A percentile compares a stretch with the other conserved stretches of the same genome.
Conservation (phyloP, 495 filamentous ascomycete genomes). For the Xylaria curta region DNA sequence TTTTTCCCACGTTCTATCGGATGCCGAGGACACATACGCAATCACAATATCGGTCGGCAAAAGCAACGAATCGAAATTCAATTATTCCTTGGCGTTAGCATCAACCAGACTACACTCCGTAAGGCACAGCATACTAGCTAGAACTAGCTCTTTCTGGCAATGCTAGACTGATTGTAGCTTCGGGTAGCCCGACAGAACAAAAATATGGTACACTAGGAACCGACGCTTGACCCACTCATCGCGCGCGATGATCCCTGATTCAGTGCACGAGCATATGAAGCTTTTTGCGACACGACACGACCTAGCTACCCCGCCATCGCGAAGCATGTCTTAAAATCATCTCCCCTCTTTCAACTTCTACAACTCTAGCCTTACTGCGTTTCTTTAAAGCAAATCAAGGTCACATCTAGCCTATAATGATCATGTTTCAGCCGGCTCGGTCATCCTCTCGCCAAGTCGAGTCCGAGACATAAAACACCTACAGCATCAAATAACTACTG, state of each 20-base stretch:
- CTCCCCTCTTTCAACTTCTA: not conserved
- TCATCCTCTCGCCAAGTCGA: not conserved
- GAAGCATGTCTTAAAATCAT: not conserved
- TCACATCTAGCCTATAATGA: not conserved
- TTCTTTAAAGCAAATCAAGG: not conserved
- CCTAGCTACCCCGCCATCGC: too few relatives aligned
- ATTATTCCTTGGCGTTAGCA: not conserved
- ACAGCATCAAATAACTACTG: not conserved
- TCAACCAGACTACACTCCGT: not conserved
- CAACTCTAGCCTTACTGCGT: not conserved
- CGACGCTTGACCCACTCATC: conserved; percentile 4
- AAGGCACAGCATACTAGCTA: too few relatives aligned
- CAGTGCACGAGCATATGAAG: conserved; percentile 2
- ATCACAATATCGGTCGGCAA: conserved; percentile 1
- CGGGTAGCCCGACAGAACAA: conserved; percentile 18
- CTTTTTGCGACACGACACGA: not conserved
- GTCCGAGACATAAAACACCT: not conserved
- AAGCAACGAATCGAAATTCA: conserved; percentile 4
- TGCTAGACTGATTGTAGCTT: not conserved
- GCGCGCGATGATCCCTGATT: conserved; percentile 16
- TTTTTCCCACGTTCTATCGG: not conserved
- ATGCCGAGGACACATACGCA: not conserved
- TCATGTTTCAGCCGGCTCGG: not conserved
- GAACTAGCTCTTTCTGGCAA: not conserved
- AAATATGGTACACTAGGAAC: not conserved